Evolutionary conservation across 345 rosid species (phyloP), one percentile per base, ranked within the genome.

Genomic region (Hibiscus tridactylites): DNA sequence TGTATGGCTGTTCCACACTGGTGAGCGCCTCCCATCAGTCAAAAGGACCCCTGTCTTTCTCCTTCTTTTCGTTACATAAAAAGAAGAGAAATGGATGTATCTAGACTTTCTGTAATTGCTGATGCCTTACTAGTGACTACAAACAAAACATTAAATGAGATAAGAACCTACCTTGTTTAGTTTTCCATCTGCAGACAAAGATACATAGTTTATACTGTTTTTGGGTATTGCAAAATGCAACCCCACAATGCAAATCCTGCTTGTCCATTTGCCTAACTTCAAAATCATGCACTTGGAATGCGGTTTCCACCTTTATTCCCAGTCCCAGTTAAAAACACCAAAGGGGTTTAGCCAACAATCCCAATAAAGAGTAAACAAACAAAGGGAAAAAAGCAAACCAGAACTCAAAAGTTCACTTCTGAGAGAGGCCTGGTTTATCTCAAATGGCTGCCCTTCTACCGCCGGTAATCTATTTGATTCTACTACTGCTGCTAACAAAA

Each of bases 401-500:
- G 61, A 76, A 35, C 47, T 52, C 62, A 58, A 44, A 31, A 49
- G 57, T n/a, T n/a, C 19, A 16, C 21, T 71, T 73, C 80, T 50
- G 33, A 15, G 33, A 15, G 28, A 37, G 26, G 59, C 29, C 65
- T 50, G 44, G 8, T 37, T 46, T 46, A 46, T 68, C 66, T 50
- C 47, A 79, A 71, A 88, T 88, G 92, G 80, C 66, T 62, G 60
- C 81, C 71, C 84, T 78, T 58, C 78, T 76, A 35, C 50, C 68
- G 79, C 28, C 61, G 12, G 50, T 83, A 74, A 73, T 88, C 77
- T 73, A 9, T 79, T 75, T 88, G 35, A 46, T 86, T 66, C 67
- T 46, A 46, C 50, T 82, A 15, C 56, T 62, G 3, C 24, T 21
- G 24, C 81, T 76, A 73, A 68, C 57, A 53, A n/a, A 16, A 53